phyloP scores from a whole-genome alignment of 495 filamentous ascomycete genomes.

The Tuber aestivum region DNA sequence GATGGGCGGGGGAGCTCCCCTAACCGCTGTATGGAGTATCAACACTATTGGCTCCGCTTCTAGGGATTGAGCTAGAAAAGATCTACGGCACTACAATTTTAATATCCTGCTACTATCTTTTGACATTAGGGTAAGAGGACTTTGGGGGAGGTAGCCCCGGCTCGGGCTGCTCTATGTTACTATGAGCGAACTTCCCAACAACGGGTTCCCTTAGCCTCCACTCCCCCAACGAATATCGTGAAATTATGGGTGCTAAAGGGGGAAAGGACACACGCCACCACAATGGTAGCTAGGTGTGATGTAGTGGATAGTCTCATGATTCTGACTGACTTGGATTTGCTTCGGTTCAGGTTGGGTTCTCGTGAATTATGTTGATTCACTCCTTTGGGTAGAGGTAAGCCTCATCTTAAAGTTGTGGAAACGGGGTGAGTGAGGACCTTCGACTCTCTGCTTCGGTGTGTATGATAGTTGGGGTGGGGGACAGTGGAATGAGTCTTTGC shows the following conservation, averaged over 20 bases:
- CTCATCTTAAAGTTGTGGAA: background rate
- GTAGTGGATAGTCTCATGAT: background rate
- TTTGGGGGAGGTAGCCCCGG: background rate
- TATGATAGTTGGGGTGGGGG: no score
- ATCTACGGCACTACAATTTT: background rate
- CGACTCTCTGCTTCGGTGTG: background rate
- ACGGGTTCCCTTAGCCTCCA: background rate
- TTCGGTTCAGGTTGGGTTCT: background rate
- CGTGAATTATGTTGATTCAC: background rate
- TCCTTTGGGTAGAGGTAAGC: background rate
- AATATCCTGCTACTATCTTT: background rate
- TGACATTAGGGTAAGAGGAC: no score
- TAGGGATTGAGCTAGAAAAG: background rate
- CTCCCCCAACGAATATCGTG: background rate
- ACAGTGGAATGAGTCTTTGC: no score
- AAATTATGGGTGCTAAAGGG: background rate
- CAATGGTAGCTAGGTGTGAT: background rate
- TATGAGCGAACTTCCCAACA: background rate
- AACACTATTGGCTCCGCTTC: background rate
- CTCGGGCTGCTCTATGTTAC: background rate
- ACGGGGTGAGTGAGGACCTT: background rate
- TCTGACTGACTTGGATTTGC: background rate
- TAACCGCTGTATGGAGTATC: background rate
- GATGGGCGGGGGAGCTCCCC: background rate
- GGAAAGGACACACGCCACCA: background rate